Conservation (phyloP, 2,329 filamentous ascomycete species). For the Nemania abortiva region DNA sequence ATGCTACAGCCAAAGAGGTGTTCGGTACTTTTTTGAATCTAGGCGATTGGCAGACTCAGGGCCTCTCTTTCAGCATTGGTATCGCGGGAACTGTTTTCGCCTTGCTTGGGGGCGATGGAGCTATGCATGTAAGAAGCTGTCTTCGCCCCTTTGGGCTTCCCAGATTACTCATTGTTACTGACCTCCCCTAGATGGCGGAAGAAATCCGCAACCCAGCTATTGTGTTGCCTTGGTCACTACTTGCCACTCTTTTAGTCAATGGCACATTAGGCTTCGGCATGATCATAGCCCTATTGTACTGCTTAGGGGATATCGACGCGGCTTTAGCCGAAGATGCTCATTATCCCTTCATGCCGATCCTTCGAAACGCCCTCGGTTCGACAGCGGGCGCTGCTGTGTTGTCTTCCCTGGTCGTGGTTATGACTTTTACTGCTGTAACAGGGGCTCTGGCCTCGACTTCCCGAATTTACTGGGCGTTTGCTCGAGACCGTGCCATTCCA, state of each 20-base stretch:
- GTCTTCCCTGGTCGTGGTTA: conserved; percentile 61
- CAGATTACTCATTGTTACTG: too few relatives aligned
- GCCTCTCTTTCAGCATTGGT: conserved; percentile 49
- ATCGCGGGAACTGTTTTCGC: conserved; percentile 42
- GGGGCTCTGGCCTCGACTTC: conserved; percentile 64
- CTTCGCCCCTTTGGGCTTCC: too few relatives aligned
- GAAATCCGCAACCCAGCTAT: conserved; percentile 61
- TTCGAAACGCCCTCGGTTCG: conserved; percentile 63
- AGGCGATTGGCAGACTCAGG: conserved; percentile 60
- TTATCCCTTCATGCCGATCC: conserved; percentile 69
- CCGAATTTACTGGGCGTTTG: conserved; percentile 67
- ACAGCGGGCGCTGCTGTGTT: conserved; percentile 62
- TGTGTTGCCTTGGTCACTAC: conserved; percentile 63
- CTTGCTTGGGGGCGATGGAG: conserved; percentile 56
- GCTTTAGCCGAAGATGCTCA: conserved; percentile 60
- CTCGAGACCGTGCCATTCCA: conserved; percentile 42
- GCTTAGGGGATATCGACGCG: conserved; percentile 61
- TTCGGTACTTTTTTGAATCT: conserved; percentile 62
- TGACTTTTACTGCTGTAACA: conserved; percentile 61
- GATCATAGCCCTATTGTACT: conserved; percentile 66
- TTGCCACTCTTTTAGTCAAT: conserved; percentile 62
- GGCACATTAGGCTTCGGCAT: conserved; percentile 65
- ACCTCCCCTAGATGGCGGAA: conserved; percentile 55
- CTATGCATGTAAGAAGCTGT: conserved; percentile 43
- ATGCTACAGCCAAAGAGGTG: conserved; percentile 54